These are phyloP conservation scores for Suhomyces guaymorum DNA, from an alignment of 1,139 yeast genomes.

Conservation along the genomic window DNA sequence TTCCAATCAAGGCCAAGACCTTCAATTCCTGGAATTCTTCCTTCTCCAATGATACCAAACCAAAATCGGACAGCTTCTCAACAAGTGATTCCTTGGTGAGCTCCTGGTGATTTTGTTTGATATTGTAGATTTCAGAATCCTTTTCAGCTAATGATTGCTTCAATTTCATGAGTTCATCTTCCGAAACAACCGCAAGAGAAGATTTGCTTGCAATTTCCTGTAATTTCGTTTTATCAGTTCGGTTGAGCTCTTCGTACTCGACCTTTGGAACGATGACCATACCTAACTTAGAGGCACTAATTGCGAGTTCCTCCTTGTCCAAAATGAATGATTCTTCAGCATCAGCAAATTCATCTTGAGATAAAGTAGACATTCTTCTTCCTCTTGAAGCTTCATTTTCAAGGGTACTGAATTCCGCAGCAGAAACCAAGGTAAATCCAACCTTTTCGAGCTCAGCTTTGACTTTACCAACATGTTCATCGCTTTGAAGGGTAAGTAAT, in stretches of 20 bases:
- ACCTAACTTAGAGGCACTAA: slow-evolving; percentile 38
- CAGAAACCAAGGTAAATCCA: slow-evolving; percentile 37
- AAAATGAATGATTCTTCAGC: slow-evolving; percentile 38
- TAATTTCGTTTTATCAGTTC: slow-evolving; percentile 18
- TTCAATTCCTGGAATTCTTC: slow-evolving; percentile 34
- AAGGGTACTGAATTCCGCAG: slow-evolving; percentile 23
- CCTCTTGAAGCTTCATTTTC: not conserved
- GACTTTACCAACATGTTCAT: slow-evolving; percentile 5
- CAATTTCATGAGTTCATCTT: slow-evolving; percentile 27
- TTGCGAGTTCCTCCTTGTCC: slow-evolving; percentile 29
- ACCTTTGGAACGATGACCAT: slow-evolving; percentile 33
- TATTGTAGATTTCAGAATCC: slow-evolving; percentile 32
- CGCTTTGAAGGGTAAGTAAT: slow-evolving; percentile 1
- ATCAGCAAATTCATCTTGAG: slow-evolving; percentile 28
- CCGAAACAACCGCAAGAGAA: slow-evolving; percentile 23
- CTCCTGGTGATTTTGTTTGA: slow-evolving; percentile 21
- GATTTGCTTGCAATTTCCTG: slow-evolving; percentile 19
- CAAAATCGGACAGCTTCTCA: slow-evolving; percentile 46
- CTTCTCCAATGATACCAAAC: slow-evolving; percentile 29
- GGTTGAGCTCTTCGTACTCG: slow-evolving; percentile 24
- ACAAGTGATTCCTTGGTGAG: slow-evolving; percentile 26
- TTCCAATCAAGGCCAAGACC: slow-evolving; percentile 14
- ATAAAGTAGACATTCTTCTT: slow-evolving; percentile 9
- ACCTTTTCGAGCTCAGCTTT: slow-evolving; percentile 19
- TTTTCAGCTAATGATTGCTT: slow-evolving; percentile 37